phyloP scores from a whole-genome alignment of 306 rosid species.

The Citrullus mucosospermus region DNA sequence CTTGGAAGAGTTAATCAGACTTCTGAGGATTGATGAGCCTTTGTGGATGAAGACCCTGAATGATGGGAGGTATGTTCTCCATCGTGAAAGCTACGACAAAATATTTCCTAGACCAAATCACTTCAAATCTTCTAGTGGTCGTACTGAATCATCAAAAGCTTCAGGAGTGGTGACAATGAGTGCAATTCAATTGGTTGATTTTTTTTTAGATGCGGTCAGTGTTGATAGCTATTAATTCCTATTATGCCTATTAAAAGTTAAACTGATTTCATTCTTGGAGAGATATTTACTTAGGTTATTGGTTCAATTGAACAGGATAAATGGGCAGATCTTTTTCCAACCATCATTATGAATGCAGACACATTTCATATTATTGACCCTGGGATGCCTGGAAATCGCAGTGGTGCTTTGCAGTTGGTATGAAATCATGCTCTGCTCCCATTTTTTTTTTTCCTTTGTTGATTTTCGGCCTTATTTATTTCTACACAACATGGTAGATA shows the following conservation, averaged over 20 bases:
- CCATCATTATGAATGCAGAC: conserved; percentile 39
- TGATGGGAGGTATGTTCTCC: conserved; percentile 24
- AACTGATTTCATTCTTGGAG: neutral
- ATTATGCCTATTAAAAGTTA: neutral
- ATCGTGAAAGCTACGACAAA: conserved; percentile 29
- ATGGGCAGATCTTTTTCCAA: conserved; percentile 48
- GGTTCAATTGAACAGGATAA: conserved; percentile 27
- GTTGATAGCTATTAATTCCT: neutral
- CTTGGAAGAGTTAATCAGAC: conserved; percentile 36
- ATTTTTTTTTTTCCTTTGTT: neutral
- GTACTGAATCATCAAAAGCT: conserved; percentile 48
- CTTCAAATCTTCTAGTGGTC: conserved; percentile 12
- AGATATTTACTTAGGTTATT: neutral
- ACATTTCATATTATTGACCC: conserved; percentile 33
- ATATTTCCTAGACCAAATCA: conserved; percentile 12
- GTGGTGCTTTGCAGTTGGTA: conserved; percentile 52
- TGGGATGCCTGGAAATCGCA: conserved; percentile 26
- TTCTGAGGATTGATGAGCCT: conserved; percentile 33
- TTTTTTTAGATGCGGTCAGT: conserved; percentile 42
- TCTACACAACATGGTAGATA: neutral
- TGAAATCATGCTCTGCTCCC: neutral
- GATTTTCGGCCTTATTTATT: neutral
- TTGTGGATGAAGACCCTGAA: conserved; percentile 29
- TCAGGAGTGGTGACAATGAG: conserved; percentile 28
- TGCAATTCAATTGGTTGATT: conserved; percentile 32